These are phyloP conservation scores for Aspergillus hancockii DNA, from an alignment of 495 filamentous ascomycete genomes.

Conservation along the genomic window DNA sequence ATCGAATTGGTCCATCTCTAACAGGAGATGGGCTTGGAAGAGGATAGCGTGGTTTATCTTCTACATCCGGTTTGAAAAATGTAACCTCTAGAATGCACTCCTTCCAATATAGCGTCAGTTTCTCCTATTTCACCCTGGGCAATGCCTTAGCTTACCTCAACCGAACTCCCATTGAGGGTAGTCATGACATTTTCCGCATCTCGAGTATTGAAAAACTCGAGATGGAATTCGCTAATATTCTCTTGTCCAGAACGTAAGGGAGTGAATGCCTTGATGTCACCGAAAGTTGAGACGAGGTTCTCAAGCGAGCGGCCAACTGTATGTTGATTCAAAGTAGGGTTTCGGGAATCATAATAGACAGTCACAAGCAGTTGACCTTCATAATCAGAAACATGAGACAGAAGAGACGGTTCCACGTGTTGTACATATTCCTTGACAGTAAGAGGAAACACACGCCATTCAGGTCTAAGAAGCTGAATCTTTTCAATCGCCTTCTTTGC, in stretches of 20 bases:
- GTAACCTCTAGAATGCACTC: slow-evolving; percentile 32
- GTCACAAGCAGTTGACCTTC: slow-evolving; percentile 35
- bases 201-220: slow-evolving; percentile 57
- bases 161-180: slow-evolving; percentile 43
- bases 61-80: slow-evolving; percentile 26
- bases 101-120: slow-evolving; percentile 16
- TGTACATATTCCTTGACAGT: slow-evolving; percentile 38
- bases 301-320: slow-evolving; percentile 35
- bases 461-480: slow-evolving; percentile 40
- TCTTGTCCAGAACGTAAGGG: slow-evolving; percentile 31
- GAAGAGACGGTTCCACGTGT: slow-evolving; percentile 23
- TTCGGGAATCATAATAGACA: slow-evolving; percentile 29
- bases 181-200: slow-evolving; percentile 37
- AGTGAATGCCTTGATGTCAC: slow-evolving; percentile 55
- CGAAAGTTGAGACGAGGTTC: slow-evolving; percentile 51
- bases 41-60: slow-evolving; percentile 14
- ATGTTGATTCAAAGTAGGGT: slow-evolving; percentile 22
- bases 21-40: slow-evolving; percentile 17
- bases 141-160: slow-evolving; percentile 46
- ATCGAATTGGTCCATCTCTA: slow-evolving; percentile 12
- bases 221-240: slow-evolving; percentile 34
- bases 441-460: slow-evolving; percentile 54
- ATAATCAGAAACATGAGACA: slow-evolving; percentile 37
- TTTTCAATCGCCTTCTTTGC: slow-evolving; percentile 49
- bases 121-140: neutral